These are phyloP conservation scores for Tirmania nivea DNA, from an alignment of 495 filamentous ascomycete species.

Conservation along the genomic window DNA sequence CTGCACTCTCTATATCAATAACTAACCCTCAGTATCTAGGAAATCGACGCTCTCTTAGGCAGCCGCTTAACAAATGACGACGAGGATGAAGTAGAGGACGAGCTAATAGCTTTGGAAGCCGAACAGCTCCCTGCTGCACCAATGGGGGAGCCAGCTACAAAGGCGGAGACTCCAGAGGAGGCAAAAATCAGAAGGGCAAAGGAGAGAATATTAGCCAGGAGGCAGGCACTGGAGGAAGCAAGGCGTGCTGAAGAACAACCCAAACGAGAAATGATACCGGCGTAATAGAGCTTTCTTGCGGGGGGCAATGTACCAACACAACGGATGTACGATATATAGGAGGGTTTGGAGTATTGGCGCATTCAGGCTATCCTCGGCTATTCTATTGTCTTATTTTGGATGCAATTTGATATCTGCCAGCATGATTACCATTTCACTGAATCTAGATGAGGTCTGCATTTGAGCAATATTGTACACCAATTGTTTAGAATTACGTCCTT, in stretches of 20 bases:
- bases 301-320: too few relatives aligned
- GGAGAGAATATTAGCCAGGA: constrained; percentile 23
- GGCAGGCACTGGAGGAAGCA: background rate
- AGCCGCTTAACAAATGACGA: constrained; percentile 76
- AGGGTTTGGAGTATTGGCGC: too few relatives aligned
- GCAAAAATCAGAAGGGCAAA: constrained; percentile 21
- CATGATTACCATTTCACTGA: too few relatives aligned
- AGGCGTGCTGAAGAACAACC: background rate
- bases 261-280: background rate
- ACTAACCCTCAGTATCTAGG: constrained; percentile 26
- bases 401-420: too few relatives aligned
- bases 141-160: constrained; percentile 8
- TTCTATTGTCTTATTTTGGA: too few relatives aligned
- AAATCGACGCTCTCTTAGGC: constrained; percentile 7
- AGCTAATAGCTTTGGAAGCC: constrained; percentile 46
- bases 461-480: too few relatives aligned
- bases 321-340: too few relatives aligned
- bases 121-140: background rate
- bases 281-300: background rate
- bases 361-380: too few relatives aligned
- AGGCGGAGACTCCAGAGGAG: constrained; percentile 19
- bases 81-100: constrained; percentile 94
- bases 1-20: background rate
- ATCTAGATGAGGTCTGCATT: too few relatives aligned
- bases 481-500: too few relatives aligned